A percentile compares a stretch with the other conserved stretches of the same genome.
Conservation (phyloP, 169 alveolate species). For the Ichthyophthirius multifiliis region DNA sequence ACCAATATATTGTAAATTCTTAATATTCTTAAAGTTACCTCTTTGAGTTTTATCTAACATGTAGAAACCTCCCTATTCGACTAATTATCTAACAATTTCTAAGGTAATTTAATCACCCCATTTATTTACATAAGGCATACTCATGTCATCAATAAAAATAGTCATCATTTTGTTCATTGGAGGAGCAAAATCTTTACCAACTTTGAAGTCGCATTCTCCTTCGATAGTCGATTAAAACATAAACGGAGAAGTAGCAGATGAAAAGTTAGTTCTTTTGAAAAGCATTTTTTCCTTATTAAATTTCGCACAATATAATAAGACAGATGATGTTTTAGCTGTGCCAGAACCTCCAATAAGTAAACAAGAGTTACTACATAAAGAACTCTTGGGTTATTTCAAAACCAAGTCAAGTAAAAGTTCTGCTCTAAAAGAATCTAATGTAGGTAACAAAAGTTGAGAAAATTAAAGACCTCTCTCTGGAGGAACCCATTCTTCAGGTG, state of each 20-base stretch:
- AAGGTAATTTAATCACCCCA: conserved; percentile 97
- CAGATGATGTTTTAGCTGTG: conserved; percentile 96
- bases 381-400: conserved; percentile 44
- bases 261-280: conserved; percentile 86
- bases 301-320: conserved; percentile 89
- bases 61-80: conserved; percentile 85
- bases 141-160: conserved; percentile 94
- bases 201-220: conserved; percentile 91
- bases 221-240: conserved; percentile 91
- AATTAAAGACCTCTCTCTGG: conserved; percentile 82
- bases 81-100: conserved; percentile 88
- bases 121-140: conserved; percentile 94
- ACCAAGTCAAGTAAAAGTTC: conserved; percentile 62
- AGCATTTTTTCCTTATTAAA: conserved; percentile 70
- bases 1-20: conserved; percentile 90
- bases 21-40: conserved; percentile 91
- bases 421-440: conserved; percentile 93
- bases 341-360: conserved; percentile 94
- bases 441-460: conserved; percentile 93
- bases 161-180: conserved; percentile 91
- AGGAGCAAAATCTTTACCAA: conserved; percentile 93
- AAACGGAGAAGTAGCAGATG: conserved; percentile 88
- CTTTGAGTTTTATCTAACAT: conserved; percentile 93
- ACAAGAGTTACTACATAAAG: conserved; percentile 46
- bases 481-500: conserved; percentile 84